Conservation (phyloP, 2,329 filamentous ascomycete species). For the Alternaria viburni region DNA sequence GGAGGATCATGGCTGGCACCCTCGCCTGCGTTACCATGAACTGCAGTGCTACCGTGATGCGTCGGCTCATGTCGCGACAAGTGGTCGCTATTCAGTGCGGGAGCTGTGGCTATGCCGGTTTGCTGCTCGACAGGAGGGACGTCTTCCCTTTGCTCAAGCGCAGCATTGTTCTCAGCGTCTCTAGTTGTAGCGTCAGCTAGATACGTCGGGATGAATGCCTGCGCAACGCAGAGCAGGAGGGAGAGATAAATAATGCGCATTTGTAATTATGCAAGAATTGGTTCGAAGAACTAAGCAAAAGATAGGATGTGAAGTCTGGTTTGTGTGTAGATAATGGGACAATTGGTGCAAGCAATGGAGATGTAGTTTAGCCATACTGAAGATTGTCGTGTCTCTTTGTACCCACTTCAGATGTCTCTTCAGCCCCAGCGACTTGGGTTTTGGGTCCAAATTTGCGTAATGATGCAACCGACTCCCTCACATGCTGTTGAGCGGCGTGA, state of each 20-base stretch:
- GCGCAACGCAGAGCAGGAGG: not conserved
- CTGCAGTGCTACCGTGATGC: not conserved
- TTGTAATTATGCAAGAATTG: accelerated
- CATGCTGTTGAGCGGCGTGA: not conserved
- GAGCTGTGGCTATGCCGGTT: accelerated
- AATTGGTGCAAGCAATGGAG: not conserved
- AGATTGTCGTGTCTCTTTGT: not conserved
- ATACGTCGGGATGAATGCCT: not conserved
- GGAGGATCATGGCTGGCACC: accelerated
- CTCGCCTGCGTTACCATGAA: accelerated
- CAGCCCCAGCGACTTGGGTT: not conserved
- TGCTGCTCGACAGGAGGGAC: not conserved
- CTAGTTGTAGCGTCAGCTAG: not conserved
- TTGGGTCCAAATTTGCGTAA: not conserved
- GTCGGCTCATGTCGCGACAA: not conserved
- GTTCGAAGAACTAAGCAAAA: not conserved
- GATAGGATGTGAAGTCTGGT: not conserved
- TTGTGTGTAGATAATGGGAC: accelerated
- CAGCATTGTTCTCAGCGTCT: not conserved
- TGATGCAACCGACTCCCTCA: not conserved
- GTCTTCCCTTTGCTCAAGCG: not conserved
- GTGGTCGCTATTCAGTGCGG: not conserved
- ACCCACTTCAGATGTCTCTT: too few relatives aligned
- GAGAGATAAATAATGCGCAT: not conserved
- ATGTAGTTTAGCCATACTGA: not conserved